Percentiles rank a stretch among this genome's conserved stretches.
Conservation (phyloP, 2,329 filamentous ascomycete genomes). For the Ophiostoma montium region DNA sequence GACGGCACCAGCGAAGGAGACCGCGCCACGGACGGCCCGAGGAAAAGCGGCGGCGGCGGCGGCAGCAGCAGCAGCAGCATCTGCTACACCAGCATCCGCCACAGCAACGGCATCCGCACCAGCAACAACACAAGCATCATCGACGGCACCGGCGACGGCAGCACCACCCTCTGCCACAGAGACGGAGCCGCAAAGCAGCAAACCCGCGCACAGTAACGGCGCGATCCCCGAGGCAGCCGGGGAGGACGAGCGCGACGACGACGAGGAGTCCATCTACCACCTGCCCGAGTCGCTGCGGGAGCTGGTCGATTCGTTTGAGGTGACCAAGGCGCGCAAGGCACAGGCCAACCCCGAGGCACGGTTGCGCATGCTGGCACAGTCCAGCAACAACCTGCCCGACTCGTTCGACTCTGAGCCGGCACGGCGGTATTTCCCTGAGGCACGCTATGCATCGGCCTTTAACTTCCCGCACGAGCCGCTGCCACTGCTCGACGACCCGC, state of each 20-base stretch:
- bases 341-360: constrained; percentile 38
- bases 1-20: constrained; percentile 17
- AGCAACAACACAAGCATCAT: background rate
- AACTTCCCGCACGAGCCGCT: constrained; percentile 92
- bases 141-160: background rate
- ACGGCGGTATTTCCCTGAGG: constrained; percentile 70
- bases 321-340: constrained; percentile 55
- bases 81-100: background rate
- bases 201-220: background rate
- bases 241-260: constrained; percentile 37
- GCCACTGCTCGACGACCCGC: constrained; percentile 78
- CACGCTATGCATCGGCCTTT: constrained; percentile 57
- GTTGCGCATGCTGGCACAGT: constrained; percentile 60
- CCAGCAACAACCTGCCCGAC: constrained; percentile 61
- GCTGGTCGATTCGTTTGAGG: constrained; percentile 79
- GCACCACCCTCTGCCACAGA: constrained; percentile 21
- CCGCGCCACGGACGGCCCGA: constrained; percentile 24
- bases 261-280: constrained; percentile 75
- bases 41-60: constrained; percentile 23
- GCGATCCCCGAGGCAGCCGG: constrained; percentile 29
- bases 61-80: constrained; percentile 10
- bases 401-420: constrained; percentile 68
- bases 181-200: constrained; percentile 18
- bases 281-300: constrained; percentile 80
- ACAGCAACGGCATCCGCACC: constrained; percentile 15